Base-by-base conservation (phyloP, 208 protist genomes). In the Phytomonas sp. region DNA sequence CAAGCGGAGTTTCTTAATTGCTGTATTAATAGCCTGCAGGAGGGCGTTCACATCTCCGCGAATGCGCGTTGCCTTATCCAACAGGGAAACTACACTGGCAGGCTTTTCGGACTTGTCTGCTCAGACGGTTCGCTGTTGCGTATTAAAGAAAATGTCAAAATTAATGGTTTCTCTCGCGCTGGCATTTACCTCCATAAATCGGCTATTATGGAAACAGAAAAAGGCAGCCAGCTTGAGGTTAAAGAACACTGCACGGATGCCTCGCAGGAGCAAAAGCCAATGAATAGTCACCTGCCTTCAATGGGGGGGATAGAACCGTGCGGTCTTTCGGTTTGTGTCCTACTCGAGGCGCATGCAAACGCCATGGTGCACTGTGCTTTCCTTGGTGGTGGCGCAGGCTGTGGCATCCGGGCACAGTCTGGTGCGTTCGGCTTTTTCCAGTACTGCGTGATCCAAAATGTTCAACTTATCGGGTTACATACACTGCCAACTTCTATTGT, bases 91-190 rank as follows among this genome's bases (percentile, higher is more conserved):
- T 93, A 93, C 78, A 82, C 66, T 16, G 81, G 77, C 45, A 79
- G 78, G 70, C 73, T 78, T 66, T 83, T 86, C 62, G 79, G 84
- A 32, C 75, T 93, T 45, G 83, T 89, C 66, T 82, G 73, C 67
- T 72, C 76, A 19, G 75, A 83, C 70, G 76, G 83, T 36, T 56
- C 45, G 19, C 70, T 84, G 45, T 69, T 93, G 70, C 77, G 80
- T 52, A 64, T 93, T 6, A 75, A 86, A 60, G 82, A 81, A 4
- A 77, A 89, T 66, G 84, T 93, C 32, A 90, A 89, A 72, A 61
- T 91, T 6, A 75, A 73, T 65, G 84, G 83, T 16, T 89, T 87
- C 71, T 74, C 83, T 29, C 83, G 78, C 29, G 80, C 84, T 60
- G 87, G 87, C 19, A 30, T 88, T 26, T 85, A 86, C 63, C 77